Percentiles rank a stretch among this genome's conserved stretches.
These are phyloP conservation scores for Fremontodendron californicum DNA, from an alignment of 345 rosid species.

Conservation along the genomic window DNA sequence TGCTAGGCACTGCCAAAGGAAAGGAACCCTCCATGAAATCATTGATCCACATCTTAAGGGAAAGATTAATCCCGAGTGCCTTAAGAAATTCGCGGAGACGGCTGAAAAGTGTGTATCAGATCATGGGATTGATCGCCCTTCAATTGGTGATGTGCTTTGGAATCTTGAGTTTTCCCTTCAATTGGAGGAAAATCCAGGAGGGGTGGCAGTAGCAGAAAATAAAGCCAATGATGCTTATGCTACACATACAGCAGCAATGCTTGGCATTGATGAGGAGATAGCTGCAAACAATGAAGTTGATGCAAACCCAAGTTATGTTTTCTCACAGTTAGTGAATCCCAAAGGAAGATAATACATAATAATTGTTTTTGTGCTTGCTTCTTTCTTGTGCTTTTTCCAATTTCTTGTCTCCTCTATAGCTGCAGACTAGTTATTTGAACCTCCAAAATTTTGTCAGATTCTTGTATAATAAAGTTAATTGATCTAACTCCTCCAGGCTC, in stretches of 20 bases:
- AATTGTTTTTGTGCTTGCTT: neutral
- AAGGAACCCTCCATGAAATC: constrained; percentile 36
- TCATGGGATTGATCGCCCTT: constrained; percentile 58
- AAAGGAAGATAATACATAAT: constrained; percentile 31
- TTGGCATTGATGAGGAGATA: constrained; percentile 25
- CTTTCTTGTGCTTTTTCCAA: too few relatives aligned
- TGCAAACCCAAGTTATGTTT: neutral
- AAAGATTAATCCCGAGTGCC: constrained; percentile 47
- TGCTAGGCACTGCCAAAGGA: constrained; percentile 38
- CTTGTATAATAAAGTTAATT: neutral
- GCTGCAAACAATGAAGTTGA: constrained; percentile 7
- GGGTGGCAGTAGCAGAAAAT: constrained; percentile 9
- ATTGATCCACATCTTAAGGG: constrained; percentile 53
- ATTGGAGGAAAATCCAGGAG: constrained; percentile 42
- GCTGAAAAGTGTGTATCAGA: constrained; percentile 72
- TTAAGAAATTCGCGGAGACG: constrained; percentile 57
- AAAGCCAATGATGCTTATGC: constrained; percentile 14
- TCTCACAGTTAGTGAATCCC: constrained; percentile 41
- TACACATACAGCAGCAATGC: constrained; percentile 6
- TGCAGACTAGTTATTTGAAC: neutral
- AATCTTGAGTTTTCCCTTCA: constrained; percentile 71
- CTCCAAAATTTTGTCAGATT: neutral
- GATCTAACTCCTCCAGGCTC: too few relatives aligned
- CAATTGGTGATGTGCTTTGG: constrained; percentile 86
- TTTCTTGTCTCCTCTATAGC: neutral